Base-by-base conservation (phyloP, 768 basidiomycete genomes). In the Fomitopsis serialis region DNA sequence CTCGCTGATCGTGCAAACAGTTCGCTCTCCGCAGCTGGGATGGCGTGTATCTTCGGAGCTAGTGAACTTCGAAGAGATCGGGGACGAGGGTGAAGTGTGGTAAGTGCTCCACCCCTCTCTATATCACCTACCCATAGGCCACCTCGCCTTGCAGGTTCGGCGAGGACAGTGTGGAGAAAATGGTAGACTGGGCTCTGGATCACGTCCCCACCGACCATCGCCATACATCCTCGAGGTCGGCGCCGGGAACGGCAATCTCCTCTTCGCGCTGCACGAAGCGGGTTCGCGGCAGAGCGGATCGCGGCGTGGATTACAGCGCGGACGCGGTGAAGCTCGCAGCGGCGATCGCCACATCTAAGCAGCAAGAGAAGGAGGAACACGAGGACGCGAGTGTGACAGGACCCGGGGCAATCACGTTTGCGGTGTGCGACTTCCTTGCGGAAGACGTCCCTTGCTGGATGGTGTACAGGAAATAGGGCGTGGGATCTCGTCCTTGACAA, bases 51-150 rank as follows among this genome's bases (percentile, higher is more conserved):
- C 81, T 36, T 73, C 76, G 40, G 91, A 93, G 62, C 68, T 92
- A 29, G 66, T 64, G 35, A 87, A 88, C 61, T 92, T 90, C 56
- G 71, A 81, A 27, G 91, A 90, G 48, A 80, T 82, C 27, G 85
- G 87, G 19, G 89, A 92, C 63, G 89, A 91, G 66, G 91, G 91
- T 34, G 91, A 93, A 68, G 74, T 90, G 23, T 93, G 91, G 91
- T 66, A 15, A n/a, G 42, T 13, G 22, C 36, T 25, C 35, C 12
- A 15, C 5, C 13, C 12, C 42, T 3, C 23, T n/a, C 15, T 11
- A 40, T 58, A 37, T 15, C 13, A 7, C 21, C 47, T 32, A 8
- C 22, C 25, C 54, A 47, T 22, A 44, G 29, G 29, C 29, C 29
- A 32, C 5, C 48, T 6, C 19, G 11, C 23, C n/a, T 36, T 47